Evolutionary conservation across 176 grass and related monocot genomes (phyloP), one percentile per base, ranked within the genome.

Genomic region (Carex littledalei): DNA sequence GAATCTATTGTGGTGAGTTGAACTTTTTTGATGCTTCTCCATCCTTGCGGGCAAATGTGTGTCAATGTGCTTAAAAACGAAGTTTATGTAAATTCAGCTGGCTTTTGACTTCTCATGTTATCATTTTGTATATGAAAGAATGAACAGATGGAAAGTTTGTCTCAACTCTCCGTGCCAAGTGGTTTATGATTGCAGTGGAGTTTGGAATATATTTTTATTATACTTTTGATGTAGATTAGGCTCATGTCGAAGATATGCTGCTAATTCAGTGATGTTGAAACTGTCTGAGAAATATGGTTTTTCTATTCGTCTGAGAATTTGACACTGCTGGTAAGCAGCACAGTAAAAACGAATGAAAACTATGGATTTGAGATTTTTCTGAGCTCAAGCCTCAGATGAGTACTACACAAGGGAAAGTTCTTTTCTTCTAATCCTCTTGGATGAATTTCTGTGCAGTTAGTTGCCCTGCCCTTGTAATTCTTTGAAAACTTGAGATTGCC

Each of bases 1-100:
- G 79, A 82, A 82, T 82, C 4, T 61, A 14, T 65, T 82, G 59
- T 22, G 79, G 17, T 79, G 79, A 82, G 59, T 82, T 47, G 9
- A 82, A 29, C 34, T 47, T 82, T 47, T 57, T 12, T 82, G 79
- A 34, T 65, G 37, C 59, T 79, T 57, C 49, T 64, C 61, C 11
- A 64, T 82, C 39, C 11, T 65, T 82, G 10, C 49, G 58, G 49
- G 79, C 18, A 82, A 81, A 63, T 81, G 47, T 76, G 12, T 78
- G 74, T 57, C 22, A 3, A 31, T 31, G 52, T 78, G 26, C 74
- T 18, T 57, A 35, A 57, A 73, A 78, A 78, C 0, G n/a, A 54
- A 54, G 12, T 26, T 52, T 50, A 6, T 78, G 49, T 78, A 78
- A 78, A 78, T 56, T 26, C 7, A 78, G 26, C 24, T 56, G 74